Base-by-base conservation (phyloP, 257 asterid genomes). In the Solanum clarkiae region DNA sequence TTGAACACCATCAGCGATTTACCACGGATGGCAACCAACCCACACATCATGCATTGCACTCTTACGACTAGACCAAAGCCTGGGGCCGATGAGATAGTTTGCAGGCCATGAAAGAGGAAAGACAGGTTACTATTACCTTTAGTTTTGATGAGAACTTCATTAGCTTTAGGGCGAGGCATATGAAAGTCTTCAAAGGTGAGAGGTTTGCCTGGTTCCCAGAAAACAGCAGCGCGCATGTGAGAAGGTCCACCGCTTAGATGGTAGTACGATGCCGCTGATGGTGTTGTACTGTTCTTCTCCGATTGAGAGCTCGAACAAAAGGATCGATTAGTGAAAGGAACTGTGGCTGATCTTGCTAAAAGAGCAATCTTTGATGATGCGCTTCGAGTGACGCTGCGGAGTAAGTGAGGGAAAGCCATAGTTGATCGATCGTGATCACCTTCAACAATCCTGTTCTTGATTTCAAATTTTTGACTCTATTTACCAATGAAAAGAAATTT, bases 81-180 rank as follows among this genome's bases (percentile, higher is more conserved):
- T 60, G 13, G 14, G 14, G 4, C 15, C 20, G 29, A 59, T 20
- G 20, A 59, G 63, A 9, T 11, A 56, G n/a, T 56, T 18, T 18
- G 12, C 60, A 55, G 8, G 17, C 7, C 2, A 0, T 18, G 20
- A 55, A 66, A 66, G 75, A 68, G 22, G 74, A 6, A 36, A 36
- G 5, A 3, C 42, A 36, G 42, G 42, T 36, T 36, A 36, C 4
- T 36, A 95, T 36, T 36, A 95, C 99, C 99, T 90, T 96, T 96
- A 80, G 99, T 96, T 92, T 92, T 95, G 89, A 96, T 85, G 80
- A 96, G 97, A 86, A 96, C 62, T 89, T 96, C 99, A 85, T 94
- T 92, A 65, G 89, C 94, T 87, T 94, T 96, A 63, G 99, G 99
- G 26, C 98, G 98, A 62, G 99, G 99, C 95, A 96, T 96, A 80